Evolutionary conservation across 208 protist species (phyloP), one percentile per base, ranked within the genome.

Genomic region (Wallacemonas rigidus): DNA sequence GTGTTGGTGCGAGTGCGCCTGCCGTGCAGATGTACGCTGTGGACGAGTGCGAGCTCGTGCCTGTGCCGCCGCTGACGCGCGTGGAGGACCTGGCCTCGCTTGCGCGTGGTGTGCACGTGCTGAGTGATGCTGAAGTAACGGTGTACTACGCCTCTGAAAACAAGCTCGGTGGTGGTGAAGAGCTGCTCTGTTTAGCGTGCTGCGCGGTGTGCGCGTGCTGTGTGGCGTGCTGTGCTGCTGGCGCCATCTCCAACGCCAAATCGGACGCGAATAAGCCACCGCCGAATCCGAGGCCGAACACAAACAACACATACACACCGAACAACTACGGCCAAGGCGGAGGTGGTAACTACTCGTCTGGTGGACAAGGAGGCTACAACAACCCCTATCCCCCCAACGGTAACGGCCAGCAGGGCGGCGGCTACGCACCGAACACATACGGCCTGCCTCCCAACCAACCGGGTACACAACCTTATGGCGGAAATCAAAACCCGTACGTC

Each of bases 181-280:
- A 45, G 58, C 8, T 8, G 41, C 36, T 68, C 7, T 38, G 44
- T 17, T 68, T 7, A 12, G 48, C 55, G 44, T 64, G 54, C 69
- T 73, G 71, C 47, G 71, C 71, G 4, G 1, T 69, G 8, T 75
- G 69, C 51, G 61, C 61, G 14, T 75, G 71, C 71, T 67, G 68
- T 38, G 71, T 50, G 11, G 65, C 67, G n/a, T 78, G 74, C 51
- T 78, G 70, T 41, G 70, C 70, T 3, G 26, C n/a, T 3, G n/a
- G 45, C 57, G 26, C 9, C 43, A 51, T 38, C 4, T 45, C 26
- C 6, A 65, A 48, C 48, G 53, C 2, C 0, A 26, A 26, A 26
- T 26, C 26, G 26, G 48, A 9, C 38, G 48, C 17, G 36, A 57
- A 58, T n/a, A 65, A 64, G 6, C 64, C 41, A 38, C 55, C 70